phyloP scores from a whole-genome alignment of 2,329 filamentous ascomycete species.

The Alternaria conjuncta region DNA sequence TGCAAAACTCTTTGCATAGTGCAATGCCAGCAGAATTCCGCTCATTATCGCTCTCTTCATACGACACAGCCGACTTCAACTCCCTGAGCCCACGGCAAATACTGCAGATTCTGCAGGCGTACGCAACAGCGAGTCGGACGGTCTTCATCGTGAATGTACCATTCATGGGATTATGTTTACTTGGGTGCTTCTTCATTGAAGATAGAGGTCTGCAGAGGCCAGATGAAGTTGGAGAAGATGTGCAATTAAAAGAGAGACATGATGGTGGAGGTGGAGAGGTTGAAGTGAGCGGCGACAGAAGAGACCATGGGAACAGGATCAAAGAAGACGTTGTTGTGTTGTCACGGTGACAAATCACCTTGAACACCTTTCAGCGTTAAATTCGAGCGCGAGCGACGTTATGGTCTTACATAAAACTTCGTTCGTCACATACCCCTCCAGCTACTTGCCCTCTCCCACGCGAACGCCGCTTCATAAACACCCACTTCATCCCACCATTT shows the following conservation, averaged over 20 bases:
- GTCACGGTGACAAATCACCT: not conserved
- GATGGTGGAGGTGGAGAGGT: not conserved
- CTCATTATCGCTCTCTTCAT: constrained; percentile 13
- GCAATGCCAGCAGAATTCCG: constrained; percentile 21
- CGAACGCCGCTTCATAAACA: constrained; percentile 54
- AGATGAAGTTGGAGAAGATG: constrained; percentile 12
- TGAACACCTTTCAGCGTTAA: not conserved
- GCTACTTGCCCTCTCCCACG: constrained; percentile 56
- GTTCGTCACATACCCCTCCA: constrained; percentile 49
- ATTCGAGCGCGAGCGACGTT: not conserved
- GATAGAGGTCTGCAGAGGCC: constrained; percentile 53
- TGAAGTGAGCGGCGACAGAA: not conserved
- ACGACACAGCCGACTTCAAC: constrained; percentile 18
- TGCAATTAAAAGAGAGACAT: not conserved
- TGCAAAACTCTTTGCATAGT: constrained; percentile 25
- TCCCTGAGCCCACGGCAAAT: constrained; percentile 7
- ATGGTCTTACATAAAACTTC: not conserved
- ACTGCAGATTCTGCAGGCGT: constrained; percentile 56
- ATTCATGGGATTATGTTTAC: constrained; percentile 58
- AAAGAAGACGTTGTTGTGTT: not conserved
- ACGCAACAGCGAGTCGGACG: constrained; percentile 60
- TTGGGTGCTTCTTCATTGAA: constrained; percentile 60
- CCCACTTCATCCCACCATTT: constrained; percentile 59
- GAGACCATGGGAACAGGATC: not conserved
- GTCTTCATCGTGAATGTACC: constrained; percentile 66